A percentile compares a stretch with the other conserved stretches of the same genome.
phyloP scores from a whole-genome alignment of 179 eudicot genomes.

The Vitellaria paradoxa region DNA sequence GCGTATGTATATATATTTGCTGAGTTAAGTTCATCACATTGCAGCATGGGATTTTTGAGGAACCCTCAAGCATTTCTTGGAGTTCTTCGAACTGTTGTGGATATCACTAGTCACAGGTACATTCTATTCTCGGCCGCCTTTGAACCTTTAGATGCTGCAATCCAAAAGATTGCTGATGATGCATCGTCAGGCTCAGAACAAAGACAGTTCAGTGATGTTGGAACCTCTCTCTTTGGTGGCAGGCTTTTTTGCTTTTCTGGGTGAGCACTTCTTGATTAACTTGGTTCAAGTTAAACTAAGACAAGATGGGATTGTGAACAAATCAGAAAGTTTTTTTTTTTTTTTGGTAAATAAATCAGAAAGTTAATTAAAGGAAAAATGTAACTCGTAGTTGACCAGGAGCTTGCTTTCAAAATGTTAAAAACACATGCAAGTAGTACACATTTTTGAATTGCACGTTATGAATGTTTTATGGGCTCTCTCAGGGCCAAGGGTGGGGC shows the following conservation, averaged over 20 bases:
- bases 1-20: not conserved
- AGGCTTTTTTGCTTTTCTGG: conserved; percentile 75
- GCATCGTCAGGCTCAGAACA: conserved; percentile 29
- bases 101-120: conserved; percentile 51
- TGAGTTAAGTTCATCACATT: conserved; percentile 12
- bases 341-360: too few relatives aligned
- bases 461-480: not conserved
- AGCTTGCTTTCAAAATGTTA: not conserved
- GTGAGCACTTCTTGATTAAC: conserved; percentile 34
- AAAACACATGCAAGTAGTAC: not conserved
- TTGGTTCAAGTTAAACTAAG: not conserved
- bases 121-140: conserved; percentile 74
- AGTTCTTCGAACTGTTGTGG: conserved; percentile 51
- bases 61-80: conserved; percentile 63
- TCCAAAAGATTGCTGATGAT: conserved; percentile 42
- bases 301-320: not conserved
- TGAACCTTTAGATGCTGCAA: conserved; percentile 62
- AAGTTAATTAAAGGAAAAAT: not conserved
- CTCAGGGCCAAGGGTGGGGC: not conserved
- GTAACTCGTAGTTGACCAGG: not conserved
- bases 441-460: not conserved
- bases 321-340: not conserved
- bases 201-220: conserved; percentile 33
- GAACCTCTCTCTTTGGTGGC: conserved; percentile 52
- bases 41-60: conserved; percentile 79